Conservation (phyloP, 768 basidiomycete genomes). For the Boletus subcaerulescens region DNA sequence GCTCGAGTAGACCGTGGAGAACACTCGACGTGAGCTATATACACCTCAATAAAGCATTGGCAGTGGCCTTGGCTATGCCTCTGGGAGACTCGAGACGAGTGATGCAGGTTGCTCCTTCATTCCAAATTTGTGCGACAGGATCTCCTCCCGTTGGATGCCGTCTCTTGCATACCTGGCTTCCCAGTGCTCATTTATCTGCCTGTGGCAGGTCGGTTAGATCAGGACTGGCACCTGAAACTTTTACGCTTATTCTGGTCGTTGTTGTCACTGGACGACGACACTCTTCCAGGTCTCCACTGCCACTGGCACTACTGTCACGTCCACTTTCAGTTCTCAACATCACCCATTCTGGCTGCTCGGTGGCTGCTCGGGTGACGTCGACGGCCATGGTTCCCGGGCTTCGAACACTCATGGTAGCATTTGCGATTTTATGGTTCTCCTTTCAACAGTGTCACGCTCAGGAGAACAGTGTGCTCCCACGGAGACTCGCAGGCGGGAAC, state of each 20-base stretch:
- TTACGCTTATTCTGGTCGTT: background rate
- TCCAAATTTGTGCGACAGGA: background rate
- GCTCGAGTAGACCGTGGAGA: background rate
- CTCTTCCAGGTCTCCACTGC: background rate
- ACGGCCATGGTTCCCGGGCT: constrained; percentile 11
- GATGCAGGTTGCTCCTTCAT: background rate
- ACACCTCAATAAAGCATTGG: constrained; percentile 1
- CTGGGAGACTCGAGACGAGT: background rate
- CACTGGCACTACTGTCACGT: background rate
- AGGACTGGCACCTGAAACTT: constrained; percentile 16
- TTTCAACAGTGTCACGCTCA: constrained; percentile 2
- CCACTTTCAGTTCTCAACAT: background rate
- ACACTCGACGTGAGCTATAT: background rate
- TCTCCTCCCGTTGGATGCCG: background rate
- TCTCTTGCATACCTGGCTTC: background rate
- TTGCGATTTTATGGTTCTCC: background rate
- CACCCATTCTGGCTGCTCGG: background rate
- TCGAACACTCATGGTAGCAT: constrained; percentile 1
- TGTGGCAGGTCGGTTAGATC: constrained; percentile 3
- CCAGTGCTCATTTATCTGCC: background rate
- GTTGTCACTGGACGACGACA: background rate
- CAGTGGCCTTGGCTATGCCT: constrained; percentile 9
- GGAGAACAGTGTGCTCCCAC: background rate
- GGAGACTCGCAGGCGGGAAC: background rate
- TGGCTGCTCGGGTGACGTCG: too few relatives aligned